phyloP scores from a whole-genome alignment of 257 asterid species.

The Avicennia marina region DNA sequence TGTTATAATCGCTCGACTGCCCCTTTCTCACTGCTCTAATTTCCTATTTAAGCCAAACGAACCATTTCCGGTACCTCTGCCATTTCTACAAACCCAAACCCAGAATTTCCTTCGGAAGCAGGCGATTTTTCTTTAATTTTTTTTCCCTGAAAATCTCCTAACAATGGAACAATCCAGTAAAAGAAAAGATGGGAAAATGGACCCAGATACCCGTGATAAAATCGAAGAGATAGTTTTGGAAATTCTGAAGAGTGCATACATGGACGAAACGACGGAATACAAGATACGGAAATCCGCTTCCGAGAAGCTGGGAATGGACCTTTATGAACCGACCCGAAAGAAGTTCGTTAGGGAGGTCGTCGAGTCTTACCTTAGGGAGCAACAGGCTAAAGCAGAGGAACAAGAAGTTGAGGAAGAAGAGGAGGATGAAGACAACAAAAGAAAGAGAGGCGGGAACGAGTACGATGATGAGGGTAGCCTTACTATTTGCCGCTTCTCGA shows the following conservation, averaged over 20 bases:
- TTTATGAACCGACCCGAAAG: slow-evolving; percentile 62
- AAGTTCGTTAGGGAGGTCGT: slow-evolving; percentile 65
- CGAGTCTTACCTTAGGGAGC: slow-evolving; percentile 57
- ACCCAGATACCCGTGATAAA: slow-evolving; percentile 42
- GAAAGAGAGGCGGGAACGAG: slow-evolving; percentile 43
- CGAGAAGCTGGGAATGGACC: slow-evolving; percentile 64
- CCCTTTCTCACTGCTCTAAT: too few species aligned
- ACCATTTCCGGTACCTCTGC: not conserved
- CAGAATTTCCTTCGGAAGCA: not conserved
- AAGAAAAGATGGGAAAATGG: too few species aligned
- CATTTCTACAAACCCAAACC: slow-evolving; percentile 1
- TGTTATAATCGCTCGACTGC: not conserved
- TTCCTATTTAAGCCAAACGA: slow-evolving; percentile 7
- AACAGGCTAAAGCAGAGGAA: slow-evolving; percentile 34
- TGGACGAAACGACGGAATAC: slow-evolving; percentile 83
- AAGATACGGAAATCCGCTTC: slow-evolving; percentile 78
- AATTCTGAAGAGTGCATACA: slow-evolving; percentile 54
- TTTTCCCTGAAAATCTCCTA: not conserved
- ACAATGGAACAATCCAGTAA: not conserved
- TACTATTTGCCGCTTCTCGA: slow-evolving; percentile 54
- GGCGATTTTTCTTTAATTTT: too few species aligned
- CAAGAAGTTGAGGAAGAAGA: slow-evolving; percentile 34
- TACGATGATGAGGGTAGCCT: slow-evolving; percentile 86
- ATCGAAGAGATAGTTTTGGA: slow-evolving; percentile 62
- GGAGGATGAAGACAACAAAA: slow-evolving; percentile 24